A percentile compares a stretch with the other conserved stretches of the same genome.
Evolutionary conservation across 2,329 filamentous ascomycete genomes (phyloP).

Genomic region (Cordyceps fumosorosea): DNA sequence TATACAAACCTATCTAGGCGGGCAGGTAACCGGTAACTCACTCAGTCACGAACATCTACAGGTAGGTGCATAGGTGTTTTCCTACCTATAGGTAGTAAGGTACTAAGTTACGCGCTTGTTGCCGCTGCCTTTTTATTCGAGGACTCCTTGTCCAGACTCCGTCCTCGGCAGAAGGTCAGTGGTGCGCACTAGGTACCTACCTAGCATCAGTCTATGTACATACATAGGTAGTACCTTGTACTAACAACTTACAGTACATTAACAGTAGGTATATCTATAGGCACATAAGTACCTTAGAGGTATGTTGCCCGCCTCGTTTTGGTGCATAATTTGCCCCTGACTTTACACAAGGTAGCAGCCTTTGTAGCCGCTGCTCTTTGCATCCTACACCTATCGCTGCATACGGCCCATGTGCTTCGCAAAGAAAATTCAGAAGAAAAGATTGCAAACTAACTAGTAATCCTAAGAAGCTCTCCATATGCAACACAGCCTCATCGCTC

Average conservation of each 20-base stretch:
- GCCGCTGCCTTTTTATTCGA: background rate
- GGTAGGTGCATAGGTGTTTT: too few species aligned
- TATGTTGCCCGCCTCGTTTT: too few species aligned
- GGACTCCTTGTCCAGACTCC: background rate
- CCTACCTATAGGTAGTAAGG: background rate
- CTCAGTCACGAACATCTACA: too few species aligned
- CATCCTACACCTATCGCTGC: background rate
- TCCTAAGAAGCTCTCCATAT: slow-evolving; percentile 9
- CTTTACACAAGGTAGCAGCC: too few species aligned
- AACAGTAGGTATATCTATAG: too few species aligned
- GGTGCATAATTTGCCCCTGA: too few species aligned
- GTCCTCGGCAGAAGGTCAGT: background rate
- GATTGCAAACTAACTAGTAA: background rate
- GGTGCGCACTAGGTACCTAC: background rate
- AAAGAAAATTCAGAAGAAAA: background rate
- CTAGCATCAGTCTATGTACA: background rate
- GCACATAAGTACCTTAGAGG: too few species aligned
- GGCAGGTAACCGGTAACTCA: background rate
- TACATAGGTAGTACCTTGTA: background rate
- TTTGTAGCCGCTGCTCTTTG: too few species aligned
- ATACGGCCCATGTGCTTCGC: background rate
- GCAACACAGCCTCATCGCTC: background rate
- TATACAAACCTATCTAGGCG: background rate
- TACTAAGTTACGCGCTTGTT: background rate
- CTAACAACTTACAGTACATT: too few species aligned